These are phyloP conservation scores for Neurospora sp. DNA, from an alignment of 2,329 filamentous ascomycete species.

Conservation along the genomic window DNA sequence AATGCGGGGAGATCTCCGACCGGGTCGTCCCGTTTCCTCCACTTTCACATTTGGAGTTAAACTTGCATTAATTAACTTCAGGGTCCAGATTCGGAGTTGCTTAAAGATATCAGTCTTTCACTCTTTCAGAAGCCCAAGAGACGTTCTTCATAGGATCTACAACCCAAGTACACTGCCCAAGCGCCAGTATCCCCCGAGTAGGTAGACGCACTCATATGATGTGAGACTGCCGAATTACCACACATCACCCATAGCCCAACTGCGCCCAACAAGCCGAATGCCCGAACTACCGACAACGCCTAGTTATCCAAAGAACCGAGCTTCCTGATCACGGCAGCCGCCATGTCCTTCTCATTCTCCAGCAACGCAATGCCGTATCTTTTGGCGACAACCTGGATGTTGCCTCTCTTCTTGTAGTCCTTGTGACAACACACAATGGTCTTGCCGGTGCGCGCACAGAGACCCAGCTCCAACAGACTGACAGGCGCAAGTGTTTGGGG, in stretches of 20 bases:
- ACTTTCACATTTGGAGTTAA: neutral
- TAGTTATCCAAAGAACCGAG: neutral
- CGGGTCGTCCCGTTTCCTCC: neutral
- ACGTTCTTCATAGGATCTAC: neutral
- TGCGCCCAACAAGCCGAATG: neutral
- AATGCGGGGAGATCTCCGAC: neutral
- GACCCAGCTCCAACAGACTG: slow-evolving; percentile 50
- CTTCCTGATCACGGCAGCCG: neutral
- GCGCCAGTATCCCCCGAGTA: neutral
- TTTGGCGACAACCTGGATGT: slow-evolving; percentile 47
- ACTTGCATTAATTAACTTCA: neutral
- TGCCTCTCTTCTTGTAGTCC: slow-evolving; percentile 47
- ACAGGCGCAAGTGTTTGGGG: slow-evolving; percentile 42
- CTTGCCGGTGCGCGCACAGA: slow-evolving; percentile 34
- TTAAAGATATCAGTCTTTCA: neutral
- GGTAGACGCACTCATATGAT: no score
- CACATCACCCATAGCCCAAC: neutral
- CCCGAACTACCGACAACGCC: neutral
- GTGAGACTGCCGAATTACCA: neutral
- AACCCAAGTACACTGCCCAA: neutral
- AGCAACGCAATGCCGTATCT: slow-evolving; percentile 35
- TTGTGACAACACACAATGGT: slow-evolving; percentile 42
- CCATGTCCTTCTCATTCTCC: slow-evolving; percentile 14
- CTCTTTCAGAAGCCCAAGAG: neutral
- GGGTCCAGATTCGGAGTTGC: neutral